These are phyloP conservation scores for Paraphaeosphaeria minitans DNA, from an alignment of 2,329 filamentous ascomycete species.

Conservation along the genomic window DNA sequence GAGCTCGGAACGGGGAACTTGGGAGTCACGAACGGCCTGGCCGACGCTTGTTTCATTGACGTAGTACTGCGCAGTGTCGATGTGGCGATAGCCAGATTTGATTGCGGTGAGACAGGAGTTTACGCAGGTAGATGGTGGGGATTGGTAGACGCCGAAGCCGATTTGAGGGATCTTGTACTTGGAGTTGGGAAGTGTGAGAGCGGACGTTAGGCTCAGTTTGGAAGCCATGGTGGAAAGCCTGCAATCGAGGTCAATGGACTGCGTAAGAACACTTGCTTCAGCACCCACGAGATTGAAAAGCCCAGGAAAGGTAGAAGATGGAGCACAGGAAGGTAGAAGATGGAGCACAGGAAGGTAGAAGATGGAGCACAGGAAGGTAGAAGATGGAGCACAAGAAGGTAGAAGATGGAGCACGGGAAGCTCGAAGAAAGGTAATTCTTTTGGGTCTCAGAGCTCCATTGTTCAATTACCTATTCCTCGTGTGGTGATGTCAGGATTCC, in stretches of 20 bases:
- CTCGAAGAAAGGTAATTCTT: background rate
- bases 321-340: background rate
- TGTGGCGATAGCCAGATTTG: constrained; percentile 64
- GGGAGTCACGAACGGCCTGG: constrained; percentile 63
- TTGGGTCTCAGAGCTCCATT: constrained; percentile 18
- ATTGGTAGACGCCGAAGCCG: constrained; percentile 74
- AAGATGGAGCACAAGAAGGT: background rate
- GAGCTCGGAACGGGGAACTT: constrained; percentile 62
- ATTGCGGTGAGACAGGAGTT: constrained; percentile 65
- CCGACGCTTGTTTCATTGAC: constrained; percentile 72
- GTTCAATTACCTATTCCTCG: constrained; percentile 5
- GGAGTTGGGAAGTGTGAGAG: constrained; percentile 57
- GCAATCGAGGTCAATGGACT: constrained; percentile 16
- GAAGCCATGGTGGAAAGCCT: constrained; percentile 9
- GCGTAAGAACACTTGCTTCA: background rate
- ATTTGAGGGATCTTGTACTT: constrained; percentile 65
- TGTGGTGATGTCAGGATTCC: constrained; percentile 17
- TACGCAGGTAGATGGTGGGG: constrained; percentile 59
- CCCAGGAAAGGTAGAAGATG: too few species aligned
- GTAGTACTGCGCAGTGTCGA: constrained; percentile 73
- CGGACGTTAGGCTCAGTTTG: constrained; percentile 54
- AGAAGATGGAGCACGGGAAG: background rate
- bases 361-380: background rate
- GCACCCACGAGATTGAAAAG: background rate
- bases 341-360: too few species aligned